A percentile compares a stretch with the other conserved stretches of the same genome.
Conservation (phyloP, 1,284 basidiomycete species). For the Boletellus deceptivus region DNA sequence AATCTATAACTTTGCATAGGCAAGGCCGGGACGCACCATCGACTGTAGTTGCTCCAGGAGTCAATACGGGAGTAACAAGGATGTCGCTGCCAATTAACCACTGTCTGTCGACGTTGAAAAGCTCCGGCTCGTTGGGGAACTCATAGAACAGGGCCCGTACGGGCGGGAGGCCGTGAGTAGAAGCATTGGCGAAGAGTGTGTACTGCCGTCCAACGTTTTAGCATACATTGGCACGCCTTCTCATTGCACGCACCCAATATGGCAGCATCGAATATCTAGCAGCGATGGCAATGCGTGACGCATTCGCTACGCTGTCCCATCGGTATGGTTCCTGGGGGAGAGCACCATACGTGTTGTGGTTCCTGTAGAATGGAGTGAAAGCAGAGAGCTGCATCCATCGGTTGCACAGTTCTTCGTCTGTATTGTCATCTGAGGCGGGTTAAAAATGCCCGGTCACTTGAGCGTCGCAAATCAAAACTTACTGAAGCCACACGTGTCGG, state of each 20-base stretch:
- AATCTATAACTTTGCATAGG: neutral
- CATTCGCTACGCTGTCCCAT: slow-evolving; percentile 73
- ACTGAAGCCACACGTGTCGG: slow-evolving; percentile 71
- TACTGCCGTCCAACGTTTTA: slow-evolving; percentile 47
- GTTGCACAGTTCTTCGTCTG: slow-evolving; percentile 78
- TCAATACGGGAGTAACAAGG: slow-evolving; percentile 71
- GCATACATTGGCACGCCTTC: neutral
- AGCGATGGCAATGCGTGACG: slow-evolving; percentile 68
- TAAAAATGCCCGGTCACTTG: slow-evolving; percentile 5
- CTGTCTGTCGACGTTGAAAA: slow-evolving; percentile 64
- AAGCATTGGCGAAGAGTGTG: slow-evolving; percentile 72
- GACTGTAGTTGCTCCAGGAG: slow-evolving; percentile 55
- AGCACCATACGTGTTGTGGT: slow-evolving; percentile 61
- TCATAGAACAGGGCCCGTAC: slow-evolving; percentile 75
- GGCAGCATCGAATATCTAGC: slow-evolving; percentile 68
- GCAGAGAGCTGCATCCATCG: slow-evolving; percentile 81
- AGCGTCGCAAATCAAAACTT: slow-evolving; percentile 19
- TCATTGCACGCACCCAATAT: slow-evolving; percentile 61
- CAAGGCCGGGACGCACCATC: slow-evolving; percentile 26
- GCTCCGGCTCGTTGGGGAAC: slow-evolving; percentile 66
- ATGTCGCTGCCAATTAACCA: slow-evolving; percentile 70
- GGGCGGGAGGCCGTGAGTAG: slow-evolving; percentile 61
- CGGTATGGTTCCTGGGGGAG: slow-evolving; percentile 71
- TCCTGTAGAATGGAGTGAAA: slow-evolving; percentile 72
- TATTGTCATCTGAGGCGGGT: slow-evolving; percentile 52